Percentiles rank a stretch among this genome's conserved stretches.
Conservation (phyloP, 768 basidiomycete species). For the Lactarius trivialis region DNA sequence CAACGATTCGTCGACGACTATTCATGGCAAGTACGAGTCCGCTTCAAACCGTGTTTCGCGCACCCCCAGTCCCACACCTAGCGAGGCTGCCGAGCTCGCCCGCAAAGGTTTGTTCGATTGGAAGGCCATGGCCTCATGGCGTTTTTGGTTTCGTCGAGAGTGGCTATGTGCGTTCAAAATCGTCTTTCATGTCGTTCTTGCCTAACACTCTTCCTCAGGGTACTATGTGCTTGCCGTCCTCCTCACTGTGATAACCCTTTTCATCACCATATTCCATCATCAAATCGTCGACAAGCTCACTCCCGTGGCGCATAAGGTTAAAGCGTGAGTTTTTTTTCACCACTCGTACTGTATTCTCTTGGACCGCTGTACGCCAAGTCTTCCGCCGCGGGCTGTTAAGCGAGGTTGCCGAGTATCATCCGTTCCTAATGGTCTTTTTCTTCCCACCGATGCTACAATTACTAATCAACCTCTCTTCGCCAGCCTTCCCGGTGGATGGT, state of each 20-base stretch:
- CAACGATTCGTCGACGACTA: conserved; percentile 6
- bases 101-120: conserved; percentile 29
- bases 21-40: conserved; percentile 15
- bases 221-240: conserved; percentile 30
- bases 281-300: conserved; percentile 63
- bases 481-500: conserved; percentile 56
- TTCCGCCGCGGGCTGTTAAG: background rate
- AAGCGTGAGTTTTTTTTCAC: conserved; percentile 39
- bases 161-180: conserved; percentile 30
- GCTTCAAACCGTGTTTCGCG: conserved; percentile 15
- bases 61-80: conserved; percentile 34
- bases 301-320: conserved; percentile 59
- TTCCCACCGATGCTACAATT: background rate
- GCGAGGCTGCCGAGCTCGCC: conserved; percentile 30
- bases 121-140: conserved; percentile 27
- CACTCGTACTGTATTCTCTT: background rate
- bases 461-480: background rate
- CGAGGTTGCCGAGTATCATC: background rate
- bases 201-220: conserved; percentile 24
- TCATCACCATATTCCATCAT: conserved; percentile 41
- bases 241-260: conserved; percentile 32
- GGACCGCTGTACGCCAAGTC: background rate
- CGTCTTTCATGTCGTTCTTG: background rate
- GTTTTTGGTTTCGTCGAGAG: conserved; percentile 31
- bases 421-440: conserved; percentile 18